Percentiles rank a stretch among this genome's conserved stretches.
Evolutionary conservation across 768 basidiomycete genomes (phyloP).

Genomic region (Clavulina sp.): DNA sequence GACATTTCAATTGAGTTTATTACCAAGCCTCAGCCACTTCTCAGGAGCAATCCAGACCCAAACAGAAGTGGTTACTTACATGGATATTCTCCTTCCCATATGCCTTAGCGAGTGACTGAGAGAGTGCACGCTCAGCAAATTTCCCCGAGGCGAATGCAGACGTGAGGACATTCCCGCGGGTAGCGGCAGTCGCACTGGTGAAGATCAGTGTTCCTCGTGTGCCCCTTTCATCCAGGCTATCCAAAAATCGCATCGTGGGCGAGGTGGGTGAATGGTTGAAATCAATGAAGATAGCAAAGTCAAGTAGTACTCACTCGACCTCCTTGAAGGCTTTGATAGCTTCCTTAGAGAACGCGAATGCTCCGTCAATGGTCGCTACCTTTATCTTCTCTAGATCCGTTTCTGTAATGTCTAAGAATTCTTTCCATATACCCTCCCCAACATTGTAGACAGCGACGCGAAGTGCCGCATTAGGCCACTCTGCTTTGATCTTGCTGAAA

Average conservation of each 20-base stretch:
- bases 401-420: constrained; percentile 29
- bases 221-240: constrained; percentile 22
- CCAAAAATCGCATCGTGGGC: not conserved
- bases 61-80: constrained; percentile 19
- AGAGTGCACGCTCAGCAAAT: constrained; percentile 40
- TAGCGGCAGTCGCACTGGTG: constrained; percentile 53
- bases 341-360: constrained; percentile 46
- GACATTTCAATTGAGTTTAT: not conserved
- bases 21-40: not conserved
- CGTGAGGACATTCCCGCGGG: constrained; percentile 42
- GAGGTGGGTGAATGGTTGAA: not conserved
- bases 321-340: constrained; percentile 42
- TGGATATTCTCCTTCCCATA: constrained; percentile 61
- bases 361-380: constrained; percentile 36
- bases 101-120: constrained; percentile 58
- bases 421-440: constrained; percentile 39
- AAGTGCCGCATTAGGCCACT: constrained; percentile 31
- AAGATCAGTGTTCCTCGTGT: constrained; percentile 50
- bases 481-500: constrained; percentile 32
- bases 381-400: constrained; percentile 35
- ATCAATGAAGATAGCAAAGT: not conserved
- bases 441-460: constrained; percentile 51
- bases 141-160: constrained; percentile 50
- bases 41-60: not conserved
- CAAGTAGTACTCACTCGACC: constrained; percentile 6